Evolutionary conservation across 1,139 yeast genomes (phyloP).

Genomic region (Nakaseomyces bracarensis): DNA sequence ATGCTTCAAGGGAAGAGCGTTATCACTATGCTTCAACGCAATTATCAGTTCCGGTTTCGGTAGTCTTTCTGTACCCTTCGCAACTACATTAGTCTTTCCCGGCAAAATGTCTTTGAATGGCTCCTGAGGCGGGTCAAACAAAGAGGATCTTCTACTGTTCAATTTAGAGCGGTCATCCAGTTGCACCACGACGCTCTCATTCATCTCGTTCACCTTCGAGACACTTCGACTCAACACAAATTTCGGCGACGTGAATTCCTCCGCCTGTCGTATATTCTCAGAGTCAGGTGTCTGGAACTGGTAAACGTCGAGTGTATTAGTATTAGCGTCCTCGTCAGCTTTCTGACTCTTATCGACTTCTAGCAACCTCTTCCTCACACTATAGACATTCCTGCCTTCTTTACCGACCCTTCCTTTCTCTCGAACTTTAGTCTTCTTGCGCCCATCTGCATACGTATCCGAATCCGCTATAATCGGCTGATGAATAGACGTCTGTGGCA

Average conservation of each 20-base stretch:
- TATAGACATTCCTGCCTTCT: neutral
- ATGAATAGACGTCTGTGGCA: constrained; percentile 6
- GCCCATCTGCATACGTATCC: neutral
- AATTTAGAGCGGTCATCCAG: constrained; percentile 3
- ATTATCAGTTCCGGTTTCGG: neutral
- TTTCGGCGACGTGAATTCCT: neutral
- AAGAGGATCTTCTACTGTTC: constrained; percentile 3
- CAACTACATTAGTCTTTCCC: neutral
- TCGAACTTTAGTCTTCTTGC: neutral
- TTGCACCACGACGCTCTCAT: constrained; percentile 3
- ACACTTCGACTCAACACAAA: constrained; percentile 2
- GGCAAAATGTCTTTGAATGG: neutral
- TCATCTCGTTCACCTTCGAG: constrained; percentile 2
- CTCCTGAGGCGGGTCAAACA: constrained; percentile 2
- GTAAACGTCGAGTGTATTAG: neutral
- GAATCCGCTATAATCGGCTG: constrained; percentile 4
- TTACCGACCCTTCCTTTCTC: constrained; percentile 1
- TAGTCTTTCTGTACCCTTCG: neutral
- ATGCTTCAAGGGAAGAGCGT: neutral
- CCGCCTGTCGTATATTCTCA: neutral
- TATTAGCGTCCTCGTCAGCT: neutral
- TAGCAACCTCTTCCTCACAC: constrained; percentile 1
- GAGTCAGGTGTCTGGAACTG: constrained; percentile 2
- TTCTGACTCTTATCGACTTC: neutral
- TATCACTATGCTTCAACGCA: neutral